phyloP scores from a whole-genome alignment of 208 protist genomes.

The Trypanosoma vivax region DNA sequence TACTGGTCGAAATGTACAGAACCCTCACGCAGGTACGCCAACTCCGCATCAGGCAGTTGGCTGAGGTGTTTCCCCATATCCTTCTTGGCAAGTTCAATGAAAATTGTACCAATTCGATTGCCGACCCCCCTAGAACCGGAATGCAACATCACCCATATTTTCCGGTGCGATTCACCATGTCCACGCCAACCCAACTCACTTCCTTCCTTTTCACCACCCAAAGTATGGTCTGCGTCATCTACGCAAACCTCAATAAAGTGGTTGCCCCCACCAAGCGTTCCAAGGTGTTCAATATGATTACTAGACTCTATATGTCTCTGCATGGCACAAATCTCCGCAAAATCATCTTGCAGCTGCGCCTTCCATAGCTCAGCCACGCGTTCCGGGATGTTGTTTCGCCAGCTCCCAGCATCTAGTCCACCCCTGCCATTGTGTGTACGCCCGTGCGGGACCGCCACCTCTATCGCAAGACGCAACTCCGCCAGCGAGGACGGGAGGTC shows the following conservation, averaged over 20 bases:
- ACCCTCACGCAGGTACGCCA: constrained; percentile 79
- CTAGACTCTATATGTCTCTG: constrained; percentile 35
- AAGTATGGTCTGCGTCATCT: constrained; percentile 34
- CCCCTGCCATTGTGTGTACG: constrained; percentile 57
- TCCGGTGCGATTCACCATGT: no score
- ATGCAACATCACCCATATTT: constrained; percentile 91
- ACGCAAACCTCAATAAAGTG: constrained; percentile 90
- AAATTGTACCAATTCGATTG: constrained; percentile 77
- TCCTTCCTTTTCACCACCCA: background rate
- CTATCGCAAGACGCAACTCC: constrained; percentile 64
- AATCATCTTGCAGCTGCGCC: constrained; percentile 45
- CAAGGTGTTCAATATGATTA: constrained; percentile 83
- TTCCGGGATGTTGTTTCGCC: constrained; percentile 45
- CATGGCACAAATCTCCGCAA: constrained; percentile 50
- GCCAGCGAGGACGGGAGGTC: constrained; percentile 58
- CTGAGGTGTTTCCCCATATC: constrained; percentile 59
- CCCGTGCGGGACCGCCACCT: constrained; percentile 73
- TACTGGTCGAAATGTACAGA: constrained; percentile 80
- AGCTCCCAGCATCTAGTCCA: constrained; percentile 55
- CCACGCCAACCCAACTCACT: no score
- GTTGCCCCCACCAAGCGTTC: constrained; percentile 85
- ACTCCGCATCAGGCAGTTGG: constrained; percentile 48
- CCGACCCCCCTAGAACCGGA: constrained; percentile 84
- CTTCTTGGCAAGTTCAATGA: constrained; percentile 78
- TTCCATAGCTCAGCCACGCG: constrained; percentile 46